Conservation (phyloP, 1,284 basidiomycete species). For the Cystobasidiaceae sp. region DNA sequence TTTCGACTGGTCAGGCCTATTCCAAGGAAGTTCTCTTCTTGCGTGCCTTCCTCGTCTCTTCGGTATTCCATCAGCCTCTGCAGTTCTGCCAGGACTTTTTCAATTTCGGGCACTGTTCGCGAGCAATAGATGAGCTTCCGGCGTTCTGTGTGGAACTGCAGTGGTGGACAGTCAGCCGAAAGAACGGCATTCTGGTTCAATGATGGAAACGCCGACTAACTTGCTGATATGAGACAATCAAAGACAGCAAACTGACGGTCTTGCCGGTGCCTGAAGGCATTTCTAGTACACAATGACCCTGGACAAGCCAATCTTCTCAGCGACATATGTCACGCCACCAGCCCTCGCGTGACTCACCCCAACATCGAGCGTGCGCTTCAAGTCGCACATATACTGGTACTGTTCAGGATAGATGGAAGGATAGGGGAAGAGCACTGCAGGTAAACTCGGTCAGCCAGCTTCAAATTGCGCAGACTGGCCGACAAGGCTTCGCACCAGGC, state of each 20-base stretch:
- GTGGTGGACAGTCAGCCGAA: no score
- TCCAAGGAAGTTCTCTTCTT: constrained; percentile 78
- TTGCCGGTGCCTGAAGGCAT: constrained; percentile 99
- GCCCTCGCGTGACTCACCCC: constrained; percentile 49
- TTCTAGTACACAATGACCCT: constrained; percentile 98
- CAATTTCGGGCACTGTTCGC: constrained; percentile 98
- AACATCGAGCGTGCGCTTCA: constrained; percentile 93
- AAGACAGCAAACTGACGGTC: constrained; percentile 89
- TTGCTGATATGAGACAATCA: constrained; percentile 98
- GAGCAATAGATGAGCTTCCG: constrained; percentile 98
- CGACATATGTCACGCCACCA: not conserved
- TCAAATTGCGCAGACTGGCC: not conserved
- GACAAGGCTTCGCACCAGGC: constrained; percentile 54
- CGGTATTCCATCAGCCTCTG: constrained; percentile 93
- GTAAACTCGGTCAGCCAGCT: constrained; percentile 21
- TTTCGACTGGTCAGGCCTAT: constrained; percentile 91
- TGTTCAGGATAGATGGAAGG: constrained; percentile 60
- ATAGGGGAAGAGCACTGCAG: constrained; percentile 65
- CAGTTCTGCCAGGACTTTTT: constrained; percentile 93
- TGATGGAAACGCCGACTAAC: no score
- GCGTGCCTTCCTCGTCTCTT: constrained; percentile 61
- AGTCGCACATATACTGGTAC: constrained; percentile 98
- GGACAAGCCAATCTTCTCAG: constrained; percentile 25
- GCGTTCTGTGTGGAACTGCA: constrained; percentile 82
- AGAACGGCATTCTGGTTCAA: no score